phyloP scores from a whole-genome alignment of 1,139 yeast species.

The Scheffersomyces cryptocercus region DNA sequence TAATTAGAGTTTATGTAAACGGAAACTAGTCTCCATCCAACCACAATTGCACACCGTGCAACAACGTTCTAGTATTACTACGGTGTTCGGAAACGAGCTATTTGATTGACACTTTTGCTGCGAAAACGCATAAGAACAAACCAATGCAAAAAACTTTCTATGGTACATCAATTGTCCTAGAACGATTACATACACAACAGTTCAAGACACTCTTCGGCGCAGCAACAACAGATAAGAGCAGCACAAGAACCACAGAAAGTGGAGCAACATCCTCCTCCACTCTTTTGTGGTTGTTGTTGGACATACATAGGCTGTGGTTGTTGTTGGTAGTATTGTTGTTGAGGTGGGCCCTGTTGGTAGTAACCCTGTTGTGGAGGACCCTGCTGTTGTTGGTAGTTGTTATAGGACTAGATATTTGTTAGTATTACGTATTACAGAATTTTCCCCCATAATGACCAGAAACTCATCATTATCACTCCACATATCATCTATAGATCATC shows the following conservation, averaged over 20 bases:
- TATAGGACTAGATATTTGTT: background rate
- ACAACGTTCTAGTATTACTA: too few relatives aligned
- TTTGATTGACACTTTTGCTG: background rate
- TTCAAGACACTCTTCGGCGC: conserved; percentile 39
- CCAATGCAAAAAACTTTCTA: background rate
- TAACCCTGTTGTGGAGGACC: conserved; percentile 28
- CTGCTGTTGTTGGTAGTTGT: conserved; percentile 8
- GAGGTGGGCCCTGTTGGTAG: conserved; percentile 36
- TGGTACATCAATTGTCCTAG: conserved; percentile 1
- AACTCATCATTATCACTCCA: too few relatives aligned
- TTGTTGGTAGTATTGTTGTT: conserved; percentile 25
- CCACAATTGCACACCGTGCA: too few relatives aligned
- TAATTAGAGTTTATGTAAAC: too few relatives aligned
- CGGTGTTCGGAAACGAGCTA: too few relatives aligned
- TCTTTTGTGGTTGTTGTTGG: conserved; percentile 37
- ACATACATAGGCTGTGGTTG: conserved; percentile 46
- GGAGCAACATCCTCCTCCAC: conserved; percentile 38
- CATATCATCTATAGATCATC: too few relatives aligned
- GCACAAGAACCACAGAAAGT: conserved; percentile 46
- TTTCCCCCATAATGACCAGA: too few relatives aligned
- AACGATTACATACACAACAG: conserved; percentile 10
- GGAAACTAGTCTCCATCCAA: too few relatives aligned
- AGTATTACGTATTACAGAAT: background rate
- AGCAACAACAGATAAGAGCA: conserved; percentile 47
- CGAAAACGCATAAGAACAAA: background rate